phyloP scores from a whole-genome alignment of 2,329 filamentous ascomycete genomes.

The Incumbomyces delicatus region DNA sequence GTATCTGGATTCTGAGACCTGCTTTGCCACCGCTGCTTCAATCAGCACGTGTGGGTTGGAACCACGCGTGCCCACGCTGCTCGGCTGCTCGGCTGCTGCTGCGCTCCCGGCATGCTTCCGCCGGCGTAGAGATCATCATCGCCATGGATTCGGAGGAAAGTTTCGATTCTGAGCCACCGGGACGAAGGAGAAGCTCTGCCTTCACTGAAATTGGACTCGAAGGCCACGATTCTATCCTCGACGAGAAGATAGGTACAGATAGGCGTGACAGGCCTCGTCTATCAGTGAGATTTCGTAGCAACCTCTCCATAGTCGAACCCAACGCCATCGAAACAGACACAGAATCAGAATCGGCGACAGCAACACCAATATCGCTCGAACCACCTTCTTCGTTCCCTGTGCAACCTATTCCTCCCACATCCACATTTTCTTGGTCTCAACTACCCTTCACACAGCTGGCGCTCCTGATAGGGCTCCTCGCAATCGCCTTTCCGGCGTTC shows the following conservation, averaged over 20 bases:
- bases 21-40: too few relatives aligned
- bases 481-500: conserved; percentile 16
- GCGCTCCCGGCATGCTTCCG: too few relatives aligned
- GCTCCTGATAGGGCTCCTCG: conserved; percentile 15
- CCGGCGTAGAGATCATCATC: too few relatives aligned
- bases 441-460: conserved; percentile 13
- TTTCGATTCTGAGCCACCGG: background rate
- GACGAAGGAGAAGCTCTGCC: conserved; percentile 13
- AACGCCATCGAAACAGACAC: background rate
- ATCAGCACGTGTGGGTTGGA: too few relatives aligned
- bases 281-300: conserved; percentile 15
- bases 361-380: background rate
- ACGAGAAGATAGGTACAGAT: conserved; percentile 13
- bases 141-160: background rate
- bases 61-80: too few relatives aligned
- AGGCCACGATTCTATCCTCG: conserved; percentile 15
- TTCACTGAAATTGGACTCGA: conserved; percentile 21
- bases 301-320: conserved; percentile 15
- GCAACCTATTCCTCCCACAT: too few relatives aligned
- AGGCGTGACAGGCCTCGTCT: conserved; percentile 12
- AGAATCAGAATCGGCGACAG: conserved; percentile 3
- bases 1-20: too few relatives aligned
- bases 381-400: background rate
- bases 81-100: too few relatives aligned
- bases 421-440: conserved; percentile 12